Base-by-base conservation (phyloP, 2,329 filamentous ascomycete genomes). In the Fusarium phyllophilum region DNA sequence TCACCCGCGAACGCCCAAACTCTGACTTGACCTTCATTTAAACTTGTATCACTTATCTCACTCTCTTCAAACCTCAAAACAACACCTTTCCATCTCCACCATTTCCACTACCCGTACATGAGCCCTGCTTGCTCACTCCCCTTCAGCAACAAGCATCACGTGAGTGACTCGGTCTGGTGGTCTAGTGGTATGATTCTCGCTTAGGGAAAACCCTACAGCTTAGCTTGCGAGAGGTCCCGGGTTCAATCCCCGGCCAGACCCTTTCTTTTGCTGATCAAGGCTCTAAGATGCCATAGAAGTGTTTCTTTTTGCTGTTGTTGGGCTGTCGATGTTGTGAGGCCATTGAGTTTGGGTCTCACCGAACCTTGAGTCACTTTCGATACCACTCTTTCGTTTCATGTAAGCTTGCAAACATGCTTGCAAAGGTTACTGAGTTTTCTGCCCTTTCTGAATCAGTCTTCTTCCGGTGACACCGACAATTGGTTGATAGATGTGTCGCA, bases 151-250 rank as follows among this genome's bases (percentile, higher is more conserved):
- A 63, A 61, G 33, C 57, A 68, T 70, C 62, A 60, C 68, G 52
- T 73, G 62, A 60, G 49, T 64, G 62, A 62, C 63, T 46, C 56
- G 84, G 83, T 84, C 83, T 84, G 83, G 81, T 89, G 87, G 88
- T 89, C 88, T 90, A 89, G 89, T 87, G 89, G 89, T 90, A 91
- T 90, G 88, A 90, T 91, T 90, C 89, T 89, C 88, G 89, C 89
- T 90, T 90, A 91, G 89, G 89, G 89, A 80, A 78, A 73, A 83
- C 81, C 81, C 82, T 80, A 74, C 54, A 81, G 81, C 80, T 74
- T 55, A 61, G 75, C 74, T 78, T 84, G 83, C 83, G 83, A 83
- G 83, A 84, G 83, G 83, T 84, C 83, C 82, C 83, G 83, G 82
- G 83, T 84, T 84, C 83, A 82, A 84, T 84, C 82, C 83, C 81